Evolutionary conservation across 106 monocot species (phyloP), one percentile per base, ranked within the genome.

Genomic region (Dendrobium huoshanense): DNA sequence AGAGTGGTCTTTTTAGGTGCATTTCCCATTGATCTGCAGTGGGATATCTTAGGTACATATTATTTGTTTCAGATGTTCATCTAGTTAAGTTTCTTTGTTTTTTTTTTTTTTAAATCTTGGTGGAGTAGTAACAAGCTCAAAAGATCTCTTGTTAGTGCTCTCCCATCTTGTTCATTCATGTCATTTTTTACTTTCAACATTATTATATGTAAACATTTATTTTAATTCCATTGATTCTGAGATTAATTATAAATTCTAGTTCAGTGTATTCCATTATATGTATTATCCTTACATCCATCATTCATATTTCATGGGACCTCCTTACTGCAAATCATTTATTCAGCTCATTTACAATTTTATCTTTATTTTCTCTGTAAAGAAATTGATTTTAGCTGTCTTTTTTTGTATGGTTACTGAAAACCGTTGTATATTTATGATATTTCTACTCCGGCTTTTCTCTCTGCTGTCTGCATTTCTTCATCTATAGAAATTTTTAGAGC

Each of bases 151-250:
- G 72, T 72, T 40, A 72, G 11, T 72, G 33, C 15, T 72, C 72
- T 72, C 72, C 72, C 17, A 72, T 37, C 72, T 72, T 33, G 33
- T 29, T 72, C 40, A 29, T 29, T 72, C 37, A 33, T 16, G 40
- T 72, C 72, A 40, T 72, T 72, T 27, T 51, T 27, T 29, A 70
- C 7, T 31, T 70, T 70, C 68, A 15, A 72, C 72, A 40, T 37
- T 72, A 40, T 72, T 25, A 33, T 40, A 17, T 72, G 72, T 72
- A 72, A 72, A 72, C 72, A 72, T 29, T 72, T 7, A 40, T 72
- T 72, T 33, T 72, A 72, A 72, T 72, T 72, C 16, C 37, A 72
- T 72, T 72, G 3, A 40, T 72, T 72, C 10, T 37, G 40, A 10
- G 9, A 15, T 40, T 72, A 16, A 11, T 72, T 72, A 33, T 11